Evolutionary conservation across 768 basidiomycete species (phyloP).

Genomic region (Hericium erinaceus): DNA sequence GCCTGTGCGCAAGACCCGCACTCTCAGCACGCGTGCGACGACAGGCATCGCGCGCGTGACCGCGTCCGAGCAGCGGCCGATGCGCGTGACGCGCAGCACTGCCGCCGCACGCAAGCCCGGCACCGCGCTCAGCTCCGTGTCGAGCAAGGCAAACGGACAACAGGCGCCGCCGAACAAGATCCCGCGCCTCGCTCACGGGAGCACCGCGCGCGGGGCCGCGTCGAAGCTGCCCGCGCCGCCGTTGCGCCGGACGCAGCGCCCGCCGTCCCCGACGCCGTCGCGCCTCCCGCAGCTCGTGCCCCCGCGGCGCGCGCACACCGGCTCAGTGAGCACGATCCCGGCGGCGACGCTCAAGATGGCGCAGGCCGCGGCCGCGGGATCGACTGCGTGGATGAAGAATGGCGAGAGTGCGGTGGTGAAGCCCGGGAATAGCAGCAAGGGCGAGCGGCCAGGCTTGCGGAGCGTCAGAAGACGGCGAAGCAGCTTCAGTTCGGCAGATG

Average conservation of each 20-base stretch:
- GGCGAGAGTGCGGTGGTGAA: conserved; percentile 62
- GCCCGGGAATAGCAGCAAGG: conserved; percentile 47
- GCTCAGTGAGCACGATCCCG: conserved; percentile 33
- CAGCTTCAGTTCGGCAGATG: conserved; percentile 82
- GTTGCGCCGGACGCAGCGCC: conserved; percentile 30
- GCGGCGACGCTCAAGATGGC: conserved; percentile 38
- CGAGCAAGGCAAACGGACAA: conserved; percentile 18
- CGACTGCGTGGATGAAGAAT: conserved; percentile 61
- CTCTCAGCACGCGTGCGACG: conserved; percentile 17
- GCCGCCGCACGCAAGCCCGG: conserved; percentile 26
- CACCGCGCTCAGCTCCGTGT: conserved; percentile 13
- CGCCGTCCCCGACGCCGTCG: conserved; percentile 66
- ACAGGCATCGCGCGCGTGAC: conserved; percentile 36
- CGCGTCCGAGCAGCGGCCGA: conserved; percentile 63
- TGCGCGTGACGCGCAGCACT: conserved; percentile 64
- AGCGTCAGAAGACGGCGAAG: conserved; percentile 70
- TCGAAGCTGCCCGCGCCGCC: conserved; percentile 24
- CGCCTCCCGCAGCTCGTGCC: conserved; percentile 65
- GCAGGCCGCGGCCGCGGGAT: conserved; percentile 25
- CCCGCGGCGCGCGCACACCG: conserved; percentile 29
- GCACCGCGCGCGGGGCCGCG: conserved; percentile 35
- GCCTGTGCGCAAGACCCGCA: conserved; percentile 19
- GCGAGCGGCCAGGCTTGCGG: conserved; percentile 65
- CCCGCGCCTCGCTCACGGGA: conserved; percentile 28
- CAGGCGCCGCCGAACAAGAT: conserved; percentile 31